Conservation (phyloP, 2,329 filamentous ascomycete species). For the Epicoccum nigrum region DNA sequence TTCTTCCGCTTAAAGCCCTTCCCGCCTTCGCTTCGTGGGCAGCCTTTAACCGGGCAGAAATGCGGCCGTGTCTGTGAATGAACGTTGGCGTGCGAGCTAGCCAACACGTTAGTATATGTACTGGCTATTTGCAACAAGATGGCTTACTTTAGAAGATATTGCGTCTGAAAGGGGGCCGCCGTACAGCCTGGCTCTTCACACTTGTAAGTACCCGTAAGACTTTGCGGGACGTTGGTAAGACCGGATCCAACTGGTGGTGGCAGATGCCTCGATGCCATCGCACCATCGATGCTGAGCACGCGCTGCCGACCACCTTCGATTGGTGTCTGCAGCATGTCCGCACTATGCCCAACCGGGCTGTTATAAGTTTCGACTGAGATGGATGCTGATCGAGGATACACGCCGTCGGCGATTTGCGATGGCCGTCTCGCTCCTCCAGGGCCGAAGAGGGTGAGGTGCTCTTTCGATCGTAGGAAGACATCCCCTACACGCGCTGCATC, state of each 20-base stretch:
- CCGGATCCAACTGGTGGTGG: conserved; percentile 41
- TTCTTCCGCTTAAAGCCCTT: conserved; percentile 73
- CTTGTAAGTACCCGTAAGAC: conserved; percentile 46
- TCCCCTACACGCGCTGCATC: conserved; percentile 35
- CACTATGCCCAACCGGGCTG: conserved; percentile 45
- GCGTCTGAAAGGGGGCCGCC: conserved; percentile 76
- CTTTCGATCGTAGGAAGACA: conserved; percentile 39
- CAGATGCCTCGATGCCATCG: conserved; percentile 37
- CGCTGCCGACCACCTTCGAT: conserved; percentile 34
- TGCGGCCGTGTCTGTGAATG: conserved; percentile 68
- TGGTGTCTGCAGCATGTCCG: conserved; percentile 36
- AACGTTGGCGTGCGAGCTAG: conserved; percentile 73
- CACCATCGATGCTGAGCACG: conserved; percentile 40
- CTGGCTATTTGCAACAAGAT: not conserved
- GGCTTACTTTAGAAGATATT: conserved; percentile 73
- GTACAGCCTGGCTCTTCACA: conserved; percentile 70
- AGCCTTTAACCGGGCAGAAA: conserved; percentile 65
- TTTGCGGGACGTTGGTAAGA: conserved; percentile 38
- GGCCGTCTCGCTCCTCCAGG: conserved; percentile 35
- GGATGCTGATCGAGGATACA: conserved; percentile 42
- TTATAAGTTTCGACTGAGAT: conserved; percentile 43
- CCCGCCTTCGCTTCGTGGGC: conserved; percentile 64
- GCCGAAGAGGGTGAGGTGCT: conserved; percentile 36
- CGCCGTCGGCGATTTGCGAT: conserved; percentile 45
- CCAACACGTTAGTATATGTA: not conserved